phyloP scores from a whole-genome alignment of 331 rosid genomes.

The Prunus yedoensis region DNA sequence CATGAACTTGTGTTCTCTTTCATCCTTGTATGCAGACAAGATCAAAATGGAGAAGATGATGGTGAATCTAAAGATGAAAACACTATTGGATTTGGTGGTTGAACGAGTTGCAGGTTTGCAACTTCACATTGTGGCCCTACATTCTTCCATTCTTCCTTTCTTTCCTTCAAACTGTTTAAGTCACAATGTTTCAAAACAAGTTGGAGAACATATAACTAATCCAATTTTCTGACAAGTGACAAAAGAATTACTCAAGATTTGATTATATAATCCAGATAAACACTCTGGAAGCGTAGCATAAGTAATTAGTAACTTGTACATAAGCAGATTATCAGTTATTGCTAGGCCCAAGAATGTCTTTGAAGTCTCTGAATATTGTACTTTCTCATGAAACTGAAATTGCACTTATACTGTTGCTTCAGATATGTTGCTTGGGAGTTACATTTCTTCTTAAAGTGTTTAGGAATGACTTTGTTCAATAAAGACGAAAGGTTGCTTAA shows the following conservation, averaged over 20 bases:
- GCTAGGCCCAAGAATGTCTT: neutral
- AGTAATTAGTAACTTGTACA: neutral
- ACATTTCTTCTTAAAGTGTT: neutral
- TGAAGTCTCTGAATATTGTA: neutral
- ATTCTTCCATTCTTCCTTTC: neutral
- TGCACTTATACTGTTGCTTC: neutral
- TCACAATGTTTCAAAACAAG: slow-evolving; percentile 1
- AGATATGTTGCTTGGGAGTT: neutral
- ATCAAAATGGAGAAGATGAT: neutral
- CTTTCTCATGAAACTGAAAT: neutral
- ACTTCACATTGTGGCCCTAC: neutral
- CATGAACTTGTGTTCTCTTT: neutral
- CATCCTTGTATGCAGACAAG: neutral
- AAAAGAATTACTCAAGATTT: neutral
- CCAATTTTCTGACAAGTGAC: neutral
- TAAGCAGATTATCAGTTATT: neutral
- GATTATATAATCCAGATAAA: neutral
- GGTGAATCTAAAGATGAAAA: neutral
- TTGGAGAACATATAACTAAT: neutral
- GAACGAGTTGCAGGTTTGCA: neutral
- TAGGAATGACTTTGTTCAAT: neutral
- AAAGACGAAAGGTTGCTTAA: neutral
- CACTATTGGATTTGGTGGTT: neutral
- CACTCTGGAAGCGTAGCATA: neutral
- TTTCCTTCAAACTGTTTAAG: neutral